phyloP scores from a whole-genome alignment of 1,139 yeast species.

The Debaryomyces psychrophilus region DNA sequence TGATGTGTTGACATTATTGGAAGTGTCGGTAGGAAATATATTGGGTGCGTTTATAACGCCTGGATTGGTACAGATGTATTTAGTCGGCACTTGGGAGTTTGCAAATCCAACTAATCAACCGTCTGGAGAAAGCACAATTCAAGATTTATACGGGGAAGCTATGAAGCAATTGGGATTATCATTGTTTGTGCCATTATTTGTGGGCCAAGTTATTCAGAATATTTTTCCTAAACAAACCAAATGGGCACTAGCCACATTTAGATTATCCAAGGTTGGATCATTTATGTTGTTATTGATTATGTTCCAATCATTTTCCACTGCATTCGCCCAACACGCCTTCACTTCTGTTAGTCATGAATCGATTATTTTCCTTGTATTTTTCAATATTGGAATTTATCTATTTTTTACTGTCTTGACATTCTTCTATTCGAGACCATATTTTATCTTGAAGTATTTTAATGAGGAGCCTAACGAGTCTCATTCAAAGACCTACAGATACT shows the following conservation, averaged over 20 bases:
- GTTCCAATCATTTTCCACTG: conserved; percentile 87
- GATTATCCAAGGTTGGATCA: conserved; percentile 71
- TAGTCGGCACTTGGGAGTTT: conserved; percentile 63
- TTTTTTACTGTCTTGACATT: conserved; percentile 70
- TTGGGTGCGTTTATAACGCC: conserved; percentile 89
- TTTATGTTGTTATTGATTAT: conserved; percentile 77
- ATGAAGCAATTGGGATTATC: conserved; percentile 86
- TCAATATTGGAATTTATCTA: conserved; percentile 76
- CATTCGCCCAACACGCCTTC: conserved; percentile 81
- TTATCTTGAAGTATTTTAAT: conserved; percentile 46
- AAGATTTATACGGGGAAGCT: conserved; percentile 66
- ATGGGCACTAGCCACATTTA: conserved; percentile 60
- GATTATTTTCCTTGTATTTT: conserved; percentile 74
- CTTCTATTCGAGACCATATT: conserved; percentile 62
- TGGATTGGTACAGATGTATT: conserved; percentile 73
- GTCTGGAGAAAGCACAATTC: conserved; percentile 49
- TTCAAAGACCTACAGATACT: conserved; percentile 42
- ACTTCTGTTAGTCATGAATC: conserved; percentile 68
- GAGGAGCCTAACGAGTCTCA: conserved; percentile 50
- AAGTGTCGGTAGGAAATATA: conserved; percentile 81
- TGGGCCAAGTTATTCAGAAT: conserved; percentile 84
- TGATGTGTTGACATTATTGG: conserved; percentile 75
- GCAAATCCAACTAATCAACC: conserved; percentile 74
- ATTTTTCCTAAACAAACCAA: conserved; percentile 64
- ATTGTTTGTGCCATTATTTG: conserved; percentile 80